Base-by-base conservation (phyloP, 495 filamentous ascomycete genomes). In the Immersiella caudata region DNA sequence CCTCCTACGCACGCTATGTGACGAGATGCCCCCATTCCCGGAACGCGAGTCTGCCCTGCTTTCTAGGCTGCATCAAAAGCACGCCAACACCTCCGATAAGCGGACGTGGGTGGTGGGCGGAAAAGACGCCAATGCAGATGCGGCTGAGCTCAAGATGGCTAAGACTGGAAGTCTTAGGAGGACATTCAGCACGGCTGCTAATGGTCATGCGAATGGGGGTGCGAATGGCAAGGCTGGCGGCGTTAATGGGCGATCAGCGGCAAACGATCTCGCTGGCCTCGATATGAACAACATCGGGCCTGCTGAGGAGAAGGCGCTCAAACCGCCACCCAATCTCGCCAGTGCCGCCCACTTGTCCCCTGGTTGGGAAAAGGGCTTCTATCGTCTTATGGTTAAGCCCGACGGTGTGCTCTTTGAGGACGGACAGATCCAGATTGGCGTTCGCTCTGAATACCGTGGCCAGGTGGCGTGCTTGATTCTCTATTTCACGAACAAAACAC, bases 1-100 rank as follows among this genome's bases (percentile, higher is more conserved):
- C 70, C 86, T 99, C 20, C 84, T 99, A 12, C 90, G 96, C 58
- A 98, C 96, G 1, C 91, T 99, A 1, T 97, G 93, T 78, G 96
- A 99, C 73, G 96, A 99, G 75, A 98, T 99, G 96, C 96, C 96
- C 16, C 94, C 96, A 0, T 99, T 98, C 81, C 96, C 96, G 0
- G 94, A 99, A 77, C 87, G 96, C 60, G 87, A 94, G 21, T 97
- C 94, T 4, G 95, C 95, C 1, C 82, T 99, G 27, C 81, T 99
- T 26, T 97, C 94, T 16, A 86, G 96, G 40, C 85, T 99, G 33
- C 95, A 98, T 76, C 91, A 95, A 79, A 97, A 94, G 79, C 93
- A 95, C 70, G 91, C 91, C 21, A 89, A 89, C 55, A 93, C 92
- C 2, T 94, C 90, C 71, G 96, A 98, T 76, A 96, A 93, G 79